Conservation (phyloP, 129 eudicot genomes). For the Lactuca saligna region DNA sequence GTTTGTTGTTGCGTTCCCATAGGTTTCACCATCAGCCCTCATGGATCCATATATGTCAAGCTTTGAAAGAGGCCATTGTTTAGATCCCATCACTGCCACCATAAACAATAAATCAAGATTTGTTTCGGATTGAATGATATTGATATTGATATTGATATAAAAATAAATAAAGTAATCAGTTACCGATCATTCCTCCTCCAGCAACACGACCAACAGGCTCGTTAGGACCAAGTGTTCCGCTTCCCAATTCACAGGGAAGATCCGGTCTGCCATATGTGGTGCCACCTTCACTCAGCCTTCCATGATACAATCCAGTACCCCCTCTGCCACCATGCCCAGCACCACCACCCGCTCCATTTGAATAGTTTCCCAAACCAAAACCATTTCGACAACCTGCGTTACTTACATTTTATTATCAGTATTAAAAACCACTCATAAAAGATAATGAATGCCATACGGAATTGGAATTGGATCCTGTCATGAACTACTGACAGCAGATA, state of each 20-base stretch:
- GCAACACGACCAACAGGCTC: slow-evolving; percentile 62
- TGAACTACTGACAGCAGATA: background rate
- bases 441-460: background rate
- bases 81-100: slow-evolving; percentile 68
- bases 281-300: slow-evolving; percentile 76
- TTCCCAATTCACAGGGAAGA: slow-evolving; percentile 87
- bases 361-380: slow-evolving; percentile 75
- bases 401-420: no score
- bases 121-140: background rate
- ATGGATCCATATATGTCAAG: slow-evolving; percentile 75
- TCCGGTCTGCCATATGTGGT: slow-evolving; percentile 65
- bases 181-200: slow-evolving; percentile 96
- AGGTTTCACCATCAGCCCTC: slow-evolving; percentile 84
- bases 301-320: slow-evolving; percentile 67
- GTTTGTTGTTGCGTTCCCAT: slow-evolving; percentile 43
- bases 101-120: background rate
- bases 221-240: slow-evolving; percentile 73
- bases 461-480: no score
- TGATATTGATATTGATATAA: no score
- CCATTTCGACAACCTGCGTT: slow-evolving; percentile 74
- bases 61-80: slow-evolving; percentile 66
- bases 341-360: slow-evolving; percentile 92
- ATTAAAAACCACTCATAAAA: background rate
- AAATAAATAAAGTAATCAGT: slow-evolving; percentile 2
- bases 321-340: slow-evolving; percentile 97